These are phyloP conservation scores for Acanthochlamys bracteata DNA, from an alignment of 106 monocot genomes.

Conservation along the genomic window DNA sequence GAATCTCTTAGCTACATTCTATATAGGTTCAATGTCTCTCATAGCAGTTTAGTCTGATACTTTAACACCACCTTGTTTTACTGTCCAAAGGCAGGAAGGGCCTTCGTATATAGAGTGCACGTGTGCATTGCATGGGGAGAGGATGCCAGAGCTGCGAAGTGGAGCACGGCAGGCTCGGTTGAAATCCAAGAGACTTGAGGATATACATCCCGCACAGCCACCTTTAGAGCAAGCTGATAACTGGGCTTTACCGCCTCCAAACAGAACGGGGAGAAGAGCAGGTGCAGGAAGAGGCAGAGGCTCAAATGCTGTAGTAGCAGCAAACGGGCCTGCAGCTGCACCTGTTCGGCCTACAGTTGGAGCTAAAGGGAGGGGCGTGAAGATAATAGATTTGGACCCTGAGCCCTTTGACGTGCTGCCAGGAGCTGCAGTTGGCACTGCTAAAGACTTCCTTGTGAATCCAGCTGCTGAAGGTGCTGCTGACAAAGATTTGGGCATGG, in stretches of 20 bases:
- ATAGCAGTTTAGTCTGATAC: no score
- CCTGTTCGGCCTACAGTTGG: slow-evolving; percentile 35
- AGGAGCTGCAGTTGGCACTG: slow-evolving; percentile 43
- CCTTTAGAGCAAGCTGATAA: slow-evolving; percentile 50
- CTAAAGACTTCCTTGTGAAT: slow-evolving; percentile 42
- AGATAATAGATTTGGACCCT: slow-evolving; percentile 68
- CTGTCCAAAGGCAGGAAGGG: slow-evolving; percentile 23
- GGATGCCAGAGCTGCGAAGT: slow-evolving; percentile 98
- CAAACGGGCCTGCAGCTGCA: slow-evolving; percentile 36
- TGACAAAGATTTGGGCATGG: slow-evolving; percentile 56
- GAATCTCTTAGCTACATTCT: no score
- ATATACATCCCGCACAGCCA: slow-evolving; percentile 28
- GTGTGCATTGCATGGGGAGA: slow-evolving; percentile 83
- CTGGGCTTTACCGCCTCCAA: slow-evolving; percentile 29
- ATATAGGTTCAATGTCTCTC: neutral
- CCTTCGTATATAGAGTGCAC: slow-evolving; percentile 23
- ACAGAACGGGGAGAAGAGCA: slow-evolving; percentile 49
- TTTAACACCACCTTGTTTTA: no score
- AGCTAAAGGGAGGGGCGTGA: slow-evolving; percentile 64
- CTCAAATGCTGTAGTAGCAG: slow-evolving; percentile 43
- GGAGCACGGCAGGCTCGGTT: slow-evolving; percentile 90
- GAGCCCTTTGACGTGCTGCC: slow-evolving; percentile 58
- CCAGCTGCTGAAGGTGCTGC: slow-evolving; percentile 39
- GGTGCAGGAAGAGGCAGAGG: slow-evolving; percentile 77
- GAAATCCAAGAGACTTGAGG: slow-evolving; percentile 69